Evolutionary conservation across 805 yeast species (phyloP).

Genomic region (Lachancea thermotolerans): DNA sequence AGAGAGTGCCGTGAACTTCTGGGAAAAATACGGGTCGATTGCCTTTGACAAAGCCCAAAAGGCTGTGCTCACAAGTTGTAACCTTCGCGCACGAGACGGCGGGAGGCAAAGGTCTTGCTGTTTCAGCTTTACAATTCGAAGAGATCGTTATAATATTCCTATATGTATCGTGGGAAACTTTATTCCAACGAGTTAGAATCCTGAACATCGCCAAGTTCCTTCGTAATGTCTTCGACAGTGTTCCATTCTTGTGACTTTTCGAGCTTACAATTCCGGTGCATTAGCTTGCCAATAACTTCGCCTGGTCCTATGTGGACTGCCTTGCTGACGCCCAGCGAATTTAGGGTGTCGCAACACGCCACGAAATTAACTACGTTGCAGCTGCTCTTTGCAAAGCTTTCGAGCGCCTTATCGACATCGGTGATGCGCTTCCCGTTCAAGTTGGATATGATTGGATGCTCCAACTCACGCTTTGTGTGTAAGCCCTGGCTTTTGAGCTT

Average conservation of each 20-base stretch:
- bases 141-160: constrained; percentile 92
- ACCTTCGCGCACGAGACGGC: constrained; percentile 76
- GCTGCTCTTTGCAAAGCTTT: constrained; percentile 29
- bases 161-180: constrained; percentile 94
- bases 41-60: constrained; percentile 95
- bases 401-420: constrained; percentile 26
- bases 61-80: constrained; percentile 90
- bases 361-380: constrained; percentile 31
- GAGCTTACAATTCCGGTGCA: constrained; percentile 23
- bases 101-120: constrained; percentile 77
- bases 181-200: constrained; percentile 52
- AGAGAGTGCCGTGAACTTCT: constrained; percentile 91
- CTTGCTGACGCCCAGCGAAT: constrained; percentile 9
- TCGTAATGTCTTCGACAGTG: not conserved
- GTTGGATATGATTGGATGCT: constrained; percentile 28
- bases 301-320: constrained; percentile 31
- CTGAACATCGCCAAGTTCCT: too few relatives aligned
- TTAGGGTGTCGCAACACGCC: constrained; percentile 28
- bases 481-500: constrained; percentile 24
- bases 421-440: constrained; percentile 26
- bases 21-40: constrained; percentile 96
- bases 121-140: constrained; percentile 85
- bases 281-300: constrained; percentile 24
- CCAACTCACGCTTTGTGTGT: constrained; percentile 16
- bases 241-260: constrained; percentile 2